phyloP scores from a whole-genome alignment of 116 monocot species.

The Cymodocea nodosa region DNA sequence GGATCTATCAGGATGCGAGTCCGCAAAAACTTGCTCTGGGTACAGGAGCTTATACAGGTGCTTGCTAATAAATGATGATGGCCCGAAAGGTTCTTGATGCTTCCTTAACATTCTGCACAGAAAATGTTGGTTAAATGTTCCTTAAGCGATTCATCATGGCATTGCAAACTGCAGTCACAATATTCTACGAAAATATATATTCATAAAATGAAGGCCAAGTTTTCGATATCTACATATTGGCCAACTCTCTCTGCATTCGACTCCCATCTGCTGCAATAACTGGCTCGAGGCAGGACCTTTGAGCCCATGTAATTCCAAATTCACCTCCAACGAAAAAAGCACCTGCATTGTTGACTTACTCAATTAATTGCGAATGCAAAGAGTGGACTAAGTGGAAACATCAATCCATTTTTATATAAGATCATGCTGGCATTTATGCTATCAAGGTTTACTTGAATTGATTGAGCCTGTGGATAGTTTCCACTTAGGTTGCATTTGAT shows the following conservation, averaged over 20 bases:
- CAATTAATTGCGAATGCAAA: neutral
- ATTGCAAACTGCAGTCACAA: neutral
- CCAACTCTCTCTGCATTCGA: slow-evolving; percentile 60
- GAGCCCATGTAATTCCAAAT: slow-evolving; percentile 4
- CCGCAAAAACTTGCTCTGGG: slow-evolving; percentile 52
- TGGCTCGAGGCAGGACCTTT: slow-evolving; percentile 8
- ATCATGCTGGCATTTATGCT: too few relatives aligned
- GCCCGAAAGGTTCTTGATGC: slow-evolving; percentile 2
- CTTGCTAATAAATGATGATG: slow-evolving; percentile 30
- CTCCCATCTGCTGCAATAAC: slow-evolving; percentile 49
- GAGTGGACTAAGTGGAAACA: too few relatives aligned
- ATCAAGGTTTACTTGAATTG: too few relatives aligned
- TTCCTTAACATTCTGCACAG: slow-evolving; percentile 10
- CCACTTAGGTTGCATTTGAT: too few relatives aligned
- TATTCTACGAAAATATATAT: neutral
- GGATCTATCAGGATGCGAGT: slow-evolving; percentile 40
- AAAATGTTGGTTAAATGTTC: neutral
- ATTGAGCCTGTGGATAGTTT: too few relatives aligned
- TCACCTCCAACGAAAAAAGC: slow-evolving; percentile 8
- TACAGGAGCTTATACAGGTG: slow-evolving; percentile 49
- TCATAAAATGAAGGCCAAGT: neutral
- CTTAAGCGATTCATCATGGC: neutral
- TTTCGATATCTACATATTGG: slow-evolving; percentile 38
- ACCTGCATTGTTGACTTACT: slow-evolving; percentile 7
- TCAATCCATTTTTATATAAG: too few relatives aligned